These are phyloP conservation scores for Catharanthus roseus DNA, from an alignment of 257 asterid genomes.

Conservation along the genomic window DNA sequence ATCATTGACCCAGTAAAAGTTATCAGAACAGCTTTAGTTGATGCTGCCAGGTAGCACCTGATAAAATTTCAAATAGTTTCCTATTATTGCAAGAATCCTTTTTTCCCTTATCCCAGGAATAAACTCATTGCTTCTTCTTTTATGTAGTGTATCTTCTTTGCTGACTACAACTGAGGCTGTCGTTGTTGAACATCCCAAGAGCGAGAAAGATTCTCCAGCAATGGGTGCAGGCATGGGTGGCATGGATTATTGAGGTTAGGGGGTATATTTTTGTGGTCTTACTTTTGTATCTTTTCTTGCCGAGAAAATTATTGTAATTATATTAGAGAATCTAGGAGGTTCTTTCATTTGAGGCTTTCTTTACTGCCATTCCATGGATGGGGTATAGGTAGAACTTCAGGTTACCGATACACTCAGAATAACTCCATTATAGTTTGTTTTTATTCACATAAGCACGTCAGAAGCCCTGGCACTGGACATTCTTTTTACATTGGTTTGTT, in stretches of 20 bases:
- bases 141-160: constrained; percentile 40
- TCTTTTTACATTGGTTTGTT: neutral
- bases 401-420: no score
- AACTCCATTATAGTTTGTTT: no score
- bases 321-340: neutral
- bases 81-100: no score
- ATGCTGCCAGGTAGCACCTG: constrained; percentile 50
- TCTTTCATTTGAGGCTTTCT: neutral
- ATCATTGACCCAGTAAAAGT: constrained; percentile 65
- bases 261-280: neutral
- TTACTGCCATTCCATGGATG: constrained; percentile 2
- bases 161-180: constrained; percentile 56
- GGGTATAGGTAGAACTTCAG: neutral
- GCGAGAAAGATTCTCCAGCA: constrained; percentile 32
- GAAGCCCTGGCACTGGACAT: no score
- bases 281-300: neutral
- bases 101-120: no score
- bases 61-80: neutral
- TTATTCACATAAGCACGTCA: no score
- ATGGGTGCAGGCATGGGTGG: constrained; percentile 33
- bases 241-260: constrained; percentile 25
- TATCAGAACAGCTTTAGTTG: constrained; percentile 55
- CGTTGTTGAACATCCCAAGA: constrained; percentile 42
- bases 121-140: neutral
- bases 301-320: neutral